Evolutionary conservation across 73 alveolate genomes (phyloP).

Genomic region (Symbiodinium natans): DNA sequence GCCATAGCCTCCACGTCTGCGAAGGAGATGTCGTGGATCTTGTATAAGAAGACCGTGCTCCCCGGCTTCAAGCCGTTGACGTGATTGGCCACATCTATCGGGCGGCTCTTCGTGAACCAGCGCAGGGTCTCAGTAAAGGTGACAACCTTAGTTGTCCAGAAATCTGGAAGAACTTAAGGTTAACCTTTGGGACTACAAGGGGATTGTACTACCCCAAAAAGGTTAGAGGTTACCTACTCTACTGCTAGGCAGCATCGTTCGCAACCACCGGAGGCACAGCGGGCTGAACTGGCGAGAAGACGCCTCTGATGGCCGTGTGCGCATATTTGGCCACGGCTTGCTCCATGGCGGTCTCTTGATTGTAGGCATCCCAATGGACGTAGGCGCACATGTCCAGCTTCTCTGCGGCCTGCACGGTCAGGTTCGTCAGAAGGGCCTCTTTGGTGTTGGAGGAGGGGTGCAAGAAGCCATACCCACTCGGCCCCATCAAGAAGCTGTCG

Average conservation of each 20-base stretch:
- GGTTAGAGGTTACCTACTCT: too few species aligned
- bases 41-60: not conserved
- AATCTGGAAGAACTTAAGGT: too few species aligned
- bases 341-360: not conserved
- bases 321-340: not conserved
- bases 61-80: not conserved
- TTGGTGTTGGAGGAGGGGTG: conserved; percentile 15
- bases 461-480: not conserved
- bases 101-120: not conserved
- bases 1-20: conserved; percentile 8
- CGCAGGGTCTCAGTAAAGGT: not conserved
- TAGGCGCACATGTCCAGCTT: not conserved
- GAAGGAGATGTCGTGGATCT: not conserved
- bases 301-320: not conserved
- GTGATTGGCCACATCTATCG: not conserved
- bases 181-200: too few species aligned
- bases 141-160: too few species aligned
- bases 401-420: not conserved
- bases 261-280: not conserved
- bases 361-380: not conserved
- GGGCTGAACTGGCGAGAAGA: not conserved
- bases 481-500: conserved; percentile 9
- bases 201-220: too few species aligned
- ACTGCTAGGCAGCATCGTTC: too few species aligned
- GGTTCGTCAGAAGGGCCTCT: not conserved